Percentiles rank a stretch among this genome's conserved stretches.
Conservation (phyloP, 2,329 filamentous ascomycete genomes). For the Triangularia verruculosa region DNA sequence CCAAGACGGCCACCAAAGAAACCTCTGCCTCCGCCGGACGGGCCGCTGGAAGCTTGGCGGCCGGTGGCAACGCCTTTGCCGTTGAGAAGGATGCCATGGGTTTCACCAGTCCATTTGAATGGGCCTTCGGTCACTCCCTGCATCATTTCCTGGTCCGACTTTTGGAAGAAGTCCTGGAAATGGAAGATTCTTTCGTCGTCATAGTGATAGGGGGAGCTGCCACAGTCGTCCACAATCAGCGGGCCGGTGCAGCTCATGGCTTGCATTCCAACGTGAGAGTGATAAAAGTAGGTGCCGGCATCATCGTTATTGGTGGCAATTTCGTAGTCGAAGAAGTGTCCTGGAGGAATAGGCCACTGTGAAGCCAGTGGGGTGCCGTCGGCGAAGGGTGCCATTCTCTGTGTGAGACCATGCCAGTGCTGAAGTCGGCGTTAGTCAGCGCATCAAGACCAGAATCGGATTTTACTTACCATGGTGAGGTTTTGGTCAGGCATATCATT, state of each 20-base stretch:
- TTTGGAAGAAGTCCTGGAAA: conserved; percentile 56
- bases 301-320: conserved; percentile 50
- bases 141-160: conserved; percentile 51
- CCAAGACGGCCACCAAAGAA: conserved; percentile 18
- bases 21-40: conserved; percentile 14
- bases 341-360: conserved; percentile 63
- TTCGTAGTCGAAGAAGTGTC: conserved; percentile 66
- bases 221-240: conserved; percentile 54
- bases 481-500: conserved; percentile 54
- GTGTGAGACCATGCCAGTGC: conserved; percentile 67
- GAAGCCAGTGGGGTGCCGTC: conserved; percentile 59
- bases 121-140: conserved; percentile 46
- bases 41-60: conserved; percentile 17
- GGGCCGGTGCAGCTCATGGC: conserved; percentile 55
- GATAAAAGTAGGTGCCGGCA: conserved; percentile 65
- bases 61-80: conserved; percentile 47
- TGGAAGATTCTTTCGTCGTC: conserved; percentile 58
- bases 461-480: conserved; percentile 50
- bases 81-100: conserved; percentile 55
- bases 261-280: conserved; percentile 64
- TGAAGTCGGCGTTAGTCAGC: conserved; percentile 32
- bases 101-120: conserved; percentile 59
- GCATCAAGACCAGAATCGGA: neutral
- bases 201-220: conserved; percentile 53
- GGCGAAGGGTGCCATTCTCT: conserved; percentile 58